Percentiles rank a stretch among this genome's conserved stretches.
phyloP scores from a whole-genome alignment of 1,284 basidiomycete genomes.

The Vanrija sp. region DNA sequence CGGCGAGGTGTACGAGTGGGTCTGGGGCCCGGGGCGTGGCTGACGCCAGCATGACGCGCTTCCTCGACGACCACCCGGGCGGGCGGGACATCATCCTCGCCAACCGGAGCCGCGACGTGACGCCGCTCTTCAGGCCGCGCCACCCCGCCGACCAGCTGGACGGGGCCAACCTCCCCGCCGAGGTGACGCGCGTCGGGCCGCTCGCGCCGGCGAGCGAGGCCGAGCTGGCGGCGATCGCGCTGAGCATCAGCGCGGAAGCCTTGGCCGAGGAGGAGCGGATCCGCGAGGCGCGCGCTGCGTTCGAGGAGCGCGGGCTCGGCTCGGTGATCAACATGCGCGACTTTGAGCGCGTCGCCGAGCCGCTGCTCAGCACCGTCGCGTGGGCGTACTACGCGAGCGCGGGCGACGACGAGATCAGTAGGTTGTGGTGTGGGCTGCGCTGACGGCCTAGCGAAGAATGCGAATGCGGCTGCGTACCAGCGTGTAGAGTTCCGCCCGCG shows the following conservation, averaged over 20 bases:
- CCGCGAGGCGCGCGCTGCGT: conserved; percentile 25
- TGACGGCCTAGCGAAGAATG: conserved; percentile 44
- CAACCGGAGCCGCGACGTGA: conserved; percentile 42
- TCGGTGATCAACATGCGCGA: conserved; percentile 41
- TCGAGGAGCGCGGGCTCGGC: conserved; percentile 39
- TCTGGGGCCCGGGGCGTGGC: background rate
- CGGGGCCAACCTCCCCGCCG: conserved; percentile 33
- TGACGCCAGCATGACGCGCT: conserved; percentile 37
- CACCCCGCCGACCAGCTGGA: conserved; percentile 45
- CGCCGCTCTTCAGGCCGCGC: conserved; percentile 41
- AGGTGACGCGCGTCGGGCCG: conserved; percentile 30
- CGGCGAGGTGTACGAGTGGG: conserved; percentile 45
- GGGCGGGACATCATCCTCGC: conserved; percentile 40
- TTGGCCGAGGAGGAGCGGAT: conserved; percentile 38
- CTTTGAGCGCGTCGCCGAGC: conserved; percentile 56
- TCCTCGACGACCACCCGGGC: conserved; percentile 43
- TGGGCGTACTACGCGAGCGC: conserved; percentile 77
- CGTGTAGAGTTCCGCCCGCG: conserved; percentile 78
- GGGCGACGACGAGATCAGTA: conserved; percentile 74
- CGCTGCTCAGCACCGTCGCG: conserved; percentile 66
- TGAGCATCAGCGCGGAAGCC: conserved; percentile 34
- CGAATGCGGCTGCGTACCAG: conserved; percentile 69
- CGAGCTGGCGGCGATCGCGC: conserved; percentile 31
- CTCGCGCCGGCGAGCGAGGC: conserved; percentile 21
- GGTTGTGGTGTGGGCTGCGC: conserved; percentile 30